Percentiles rank a stretch among this genome's conserved stretches.
These are phyloP conservation scores for Salix exigua DNA, from an alignment of 345 rosid genomes.

Conservation along the genomic window DNA sequence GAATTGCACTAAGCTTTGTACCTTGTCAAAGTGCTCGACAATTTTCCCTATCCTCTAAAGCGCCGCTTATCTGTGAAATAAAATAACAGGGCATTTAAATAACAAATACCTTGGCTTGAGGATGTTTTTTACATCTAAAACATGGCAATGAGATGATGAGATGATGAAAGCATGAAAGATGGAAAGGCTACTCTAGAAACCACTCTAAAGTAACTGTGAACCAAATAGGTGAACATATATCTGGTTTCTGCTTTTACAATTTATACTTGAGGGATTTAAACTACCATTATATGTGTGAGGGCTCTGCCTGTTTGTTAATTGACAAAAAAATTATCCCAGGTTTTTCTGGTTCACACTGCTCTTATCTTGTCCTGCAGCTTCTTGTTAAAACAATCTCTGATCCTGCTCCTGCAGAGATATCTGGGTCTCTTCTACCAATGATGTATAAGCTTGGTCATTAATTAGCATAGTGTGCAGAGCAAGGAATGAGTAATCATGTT, in stretches of 20 bases:
- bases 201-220: neutral
- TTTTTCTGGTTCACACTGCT: no score
- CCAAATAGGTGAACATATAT: neutral
- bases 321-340: no score
- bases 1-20: neutral
- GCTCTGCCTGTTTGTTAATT: no score
- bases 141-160: no score
- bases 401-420: neutral
- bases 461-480: neutral
- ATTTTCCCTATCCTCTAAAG: neutral
- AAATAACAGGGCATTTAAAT: no score
- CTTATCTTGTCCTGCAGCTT: neutral
- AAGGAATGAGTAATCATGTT: neutral
- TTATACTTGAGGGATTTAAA: no score
- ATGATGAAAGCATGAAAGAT: no score
- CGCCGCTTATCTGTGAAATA: neutral
- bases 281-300: no score
- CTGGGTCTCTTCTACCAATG: neutral
- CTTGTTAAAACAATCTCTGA: neutral
- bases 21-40: neutral
- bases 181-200: no score
- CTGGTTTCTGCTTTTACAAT: neutral
- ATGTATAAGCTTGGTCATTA: neutral
- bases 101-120: no score
- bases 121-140: no score